Evolutionary conservation across 2,329 filamentous ascomycete species (phyloP), one percentile per base, ranked within the genome.

Genomic region (Xylaria sp.): DNA sequence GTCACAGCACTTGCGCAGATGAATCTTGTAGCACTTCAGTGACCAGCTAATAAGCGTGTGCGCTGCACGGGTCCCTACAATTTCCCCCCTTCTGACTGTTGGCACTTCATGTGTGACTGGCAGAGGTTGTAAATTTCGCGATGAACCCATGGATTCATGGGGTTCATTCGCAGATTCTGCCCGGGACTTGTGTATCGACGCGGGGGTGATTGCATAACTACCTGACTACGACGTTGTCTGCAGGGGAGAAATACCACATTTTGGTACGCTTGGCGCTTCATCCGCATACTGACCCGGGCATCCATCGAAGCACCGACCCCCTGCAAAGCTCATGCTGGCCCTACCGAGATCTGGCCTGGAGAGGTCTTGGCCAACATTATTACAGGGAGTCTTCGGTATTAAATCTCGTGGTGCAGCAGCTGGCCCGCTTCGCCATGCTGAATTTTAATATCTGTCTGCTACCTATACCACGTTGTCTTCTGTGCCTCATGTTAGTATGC

Each of bases 121-220:
- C 31, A 31, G 15, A 58, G 8, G 8, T 12, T 55, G n/a, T 7
- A 36, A 36, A 55, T 36, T 54, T 55, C 51, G 2, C n/a, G 20
- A n/a, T 5, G 9, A 33, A 55, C 13, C 51, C 51, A 36, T 36
- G 51, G 23, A 43, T 43, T 18, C 55, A 20, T 31, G 8, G 8
- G 56, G 31, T 46, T 39, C 56, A 20, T 31, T 58, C 39, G 23
- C 56, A 20, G n/a, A 31, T 46, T 31, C 56, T 58, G 56, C 56
- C 56, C 56, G 56, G 56, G 56, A 58, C 56, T 58, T 58, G 56
- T 58, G 56, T 58, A 46, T 58, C 41, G 12, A 31, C 39, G 56
- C 39, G 39, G 39, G 23, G 56, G 20, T 48, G 39, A 46, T 46
- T 58, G 56, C 56, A 58, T 58, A 10, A 41, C 39, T 41, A 56